Conservation (phyloP, 2,329 filamentous ascomycete genomes). For the Neospermospora avenae region DNA sequence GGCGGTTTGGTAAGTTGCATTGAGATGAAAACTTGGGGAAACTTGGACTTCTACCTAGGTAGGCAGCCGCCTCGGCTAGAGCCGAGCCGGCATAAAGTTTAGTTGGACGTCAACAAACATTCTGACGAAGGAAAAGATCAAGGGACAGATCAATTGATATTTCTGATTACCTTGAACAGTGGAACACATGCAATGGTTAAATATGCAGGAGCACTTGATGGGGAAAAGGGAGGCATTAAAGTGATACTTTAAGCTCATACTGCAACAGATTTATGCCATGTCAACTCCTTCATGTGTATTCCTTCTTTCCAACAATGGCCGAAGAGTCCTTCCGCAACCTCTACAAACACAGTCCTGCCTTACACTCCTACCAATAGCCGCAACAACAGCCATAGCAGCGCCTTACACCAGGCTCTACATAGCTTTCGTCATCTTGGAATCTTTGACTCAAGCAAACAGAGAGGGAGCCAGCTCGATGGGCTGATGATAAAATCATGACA, state of each 20-base stretch:
- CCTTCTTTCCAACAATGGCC: constrained; percentile 32
- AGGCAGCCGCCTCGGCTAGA: neutral
- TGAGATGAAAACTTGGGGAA: too few relatives aligned
- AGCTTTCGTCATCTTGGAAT: constrained; percentile 32
- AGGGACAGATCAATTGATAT: too few relatives aligned
- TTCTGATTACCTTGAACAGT: too few relatives aligned
- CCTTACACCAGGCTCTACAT: constrained; percentile 39
- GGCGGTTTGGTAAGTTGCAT: too few relatives aligned
- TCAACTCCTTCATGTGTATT: constrained; percentile 6
- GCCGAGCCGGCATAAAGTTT: neutral
- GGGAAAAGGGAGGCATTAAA: too few relatives aligned
- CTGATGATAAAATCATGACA: constrained; percentile 42
- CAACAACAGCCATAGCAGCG: constrained; percentile 42
- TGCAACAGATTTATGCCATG: too few relatives aligned
- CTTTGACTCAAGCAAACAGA: constrained; percentile 37
- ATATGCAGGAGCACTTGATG: too few relatives aligned
- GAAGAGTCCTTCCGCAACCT: constrained; percentile 42
- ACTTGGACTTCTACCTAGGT: too few relatives aligned
- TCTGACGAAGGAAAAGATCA: too few relatives aligned
- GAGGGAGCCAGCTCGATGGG: constrained; percentile 29
- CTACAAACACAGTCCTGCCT: constrained; percentile 36
- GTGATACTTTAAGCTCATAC: too few relatives aligned
- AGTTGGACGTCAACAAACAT: neutral
- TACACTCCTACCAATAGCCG: constrained; percentile 41
- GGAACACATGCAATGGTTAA: too few relatives aligned